Conservation (phyloP, 2,329 filamentous ascomycete species). For the Microsporum ferrugineum region DNA sequence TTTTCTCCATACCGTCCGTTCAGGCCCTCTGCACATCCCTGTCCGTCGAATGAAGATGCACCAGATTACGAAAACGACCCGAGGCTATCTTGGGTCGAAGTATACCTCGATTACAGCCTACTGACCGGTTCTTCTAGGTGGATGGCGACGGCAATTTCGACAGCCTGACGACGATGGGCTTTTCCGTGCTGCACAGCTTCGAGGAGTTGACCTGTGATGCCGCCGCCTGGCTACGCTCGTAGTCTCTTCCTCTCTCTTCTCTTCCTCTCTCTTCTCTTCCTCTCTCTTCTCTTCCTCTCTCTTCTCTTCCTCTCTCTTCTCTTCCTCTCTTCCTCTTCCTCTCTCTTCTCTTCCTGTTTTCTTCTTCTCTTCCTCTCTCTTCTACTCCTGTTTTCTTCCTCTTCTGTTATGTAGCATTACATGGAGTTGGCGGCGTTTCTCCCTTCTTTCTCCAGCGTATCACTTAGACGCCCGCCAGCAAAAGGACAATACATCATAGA, state of each 20-base stretch:
- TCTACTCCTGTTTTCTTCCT: no score
- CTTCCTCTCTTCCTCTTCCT: no score
- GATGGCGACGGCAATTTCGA: constrained; percentile 62
- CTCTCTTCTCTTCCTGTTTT: no score
- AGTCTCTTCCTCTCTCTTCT: constrained; percentile 15
- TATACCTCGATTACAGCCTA: not conserved
- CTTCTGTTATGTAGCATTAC: no score
- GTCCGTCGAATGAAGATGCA: not conserved
- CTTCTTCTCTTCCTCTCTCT: no score
- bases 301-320: no score
- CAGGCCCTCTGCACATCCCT: not conserved
- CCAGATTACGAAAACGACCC: not conserved
- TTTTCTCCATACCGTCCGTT: not conserved
- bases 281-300: no score
- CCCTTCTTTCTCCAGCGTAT: no score
- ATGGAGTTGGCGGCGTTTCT: no score
- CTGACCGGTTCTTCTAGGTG: constrained; percentile 39
- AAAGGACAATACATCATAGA: no score
- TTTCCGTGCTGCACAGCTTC: constrained; percentile 65
- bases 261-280: no score
- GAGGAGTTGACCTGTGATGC: constrained; percentile 67
- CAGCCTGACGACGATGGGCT: constrained; percentile 66
- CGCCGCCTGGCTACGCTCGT: constrained; percentile 40
- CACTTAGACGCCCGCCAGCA: constrained; percentile 12
- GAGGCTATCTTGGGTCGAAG: not conserved